phyloP scores from a whole-genome alignment of 2,329 filamentous ascomycete genomes.

The Elsinoe fawcettii region DNA sequence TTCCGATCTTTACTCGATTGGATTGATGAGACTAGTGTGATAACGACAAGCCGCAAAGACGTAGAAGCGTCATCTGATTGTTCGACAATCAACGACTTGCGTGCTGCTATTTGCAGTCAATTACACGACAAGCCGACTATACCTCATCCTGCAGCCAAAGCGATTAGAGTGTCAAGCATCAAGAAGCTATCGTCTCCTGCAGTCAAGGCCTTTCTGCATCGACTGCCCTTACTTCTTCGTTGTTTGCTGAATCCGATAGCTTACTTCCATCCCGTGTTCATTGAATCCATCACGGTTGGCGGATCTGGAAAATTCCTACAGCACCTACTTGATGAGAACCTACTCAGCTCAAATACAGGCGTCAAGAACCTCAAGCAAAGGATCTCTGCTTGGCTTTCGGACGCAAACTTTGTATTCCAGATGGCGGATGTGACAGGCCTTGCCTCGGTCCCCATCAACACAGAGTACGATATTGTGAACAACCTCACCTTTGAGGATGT shows the following conservation, averaged over 20 bases:
- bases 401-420: slow-evolving; percentile 47
- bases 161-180: slow-evolving; percentile 44
- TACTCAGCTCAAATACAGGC: slow-evolving; percentile 41
- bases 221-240: slow-evolving; percentile 43
- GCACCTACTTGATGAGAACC: slow-evolving; percentile 38
- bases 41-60: slow-evolving; percentile 20
- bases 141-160: slow-evolving; percentile 43
- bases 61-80: slow-evolving; percentile 21
- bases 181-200: slow-evolving; percentile 36
- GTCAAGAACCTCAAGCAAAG: slow-evolving; percentile 40
- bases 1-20: slow-evolving; percentile 37
- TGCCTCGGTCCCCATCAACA: slow-evolving; percentile 43
- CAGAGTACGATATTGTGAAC: slow-evolving; percentile 41
- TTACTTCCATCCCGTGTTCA: slow-evolving; percentile 46
- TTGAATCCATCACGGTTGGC: slow-evolving; percentile 44
- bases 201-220: slow-evolving; percentile 40
- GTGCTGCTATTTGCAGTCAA: slow-evolving; percentile 44
- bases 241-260: slow-evolving; percentile 42
- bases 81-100: slow-evolving; percentile 32
- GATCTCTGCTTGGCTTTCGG: slow-evolving; percentile 43
- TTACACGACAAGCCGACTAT: slow-evolving; percentile 43
- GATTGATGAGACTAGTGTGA: slow-evolving; percentile 34
- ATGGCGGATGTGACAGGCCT: slow-evolving; percentile 39
- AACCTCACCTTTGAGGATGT: slow-evolving; percentile 42
- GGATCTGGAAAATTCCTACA: slow-evolving; percentile 46